Percentiles rank a stretch among this genome's conserved stretches.
Evolutionary conservation across 495 filamentous ascomycete species (phyloP).

Genomic region (Ascobolus immersus): DNA sequence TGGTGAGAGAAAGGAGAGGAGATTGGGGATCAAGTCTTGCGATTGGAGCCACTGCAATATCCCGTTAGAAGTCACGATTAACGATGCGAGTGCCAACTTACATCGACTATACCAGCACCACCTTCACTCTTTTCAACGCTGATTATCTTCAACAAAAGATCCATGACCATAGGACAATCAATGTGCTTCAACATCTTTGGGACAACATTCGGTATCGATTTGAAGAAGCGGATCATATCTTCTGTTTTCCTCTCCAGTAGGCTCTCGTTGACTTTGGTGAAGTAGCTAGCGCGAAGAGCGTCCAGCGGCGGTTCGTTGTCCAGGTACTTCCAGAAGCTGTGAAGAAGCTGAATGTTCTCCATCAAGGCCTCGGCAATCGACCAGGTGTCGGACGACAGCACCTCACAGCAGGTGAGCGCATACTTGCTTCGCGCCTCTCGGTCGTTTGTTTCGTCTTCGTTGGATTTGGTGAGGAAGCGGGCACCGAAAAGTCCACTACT

Average conservation of each 20-base stretch:
- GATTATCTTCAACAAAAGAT: conserved; percentile 88
- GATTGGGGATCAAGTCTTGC: conserved; percentile 63
- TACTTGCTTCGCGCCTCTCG: conserved; percentile 73
- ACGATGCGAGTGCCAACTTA: conserved; percentile 21
- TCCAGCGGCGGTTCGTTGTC: conserved; percentile 58
- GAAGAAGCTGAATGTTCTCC: conserved; percentile 49
- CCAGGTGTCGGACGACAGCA: conserved; percentile 89
- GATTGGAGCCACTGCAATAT: conserved; percentile 62
- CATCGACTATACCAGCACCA: conserved; percentile 82
- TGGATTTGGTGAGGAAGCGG: conserved; percentile 17
- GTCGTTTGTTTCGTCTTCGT: conserved; percentile 39
- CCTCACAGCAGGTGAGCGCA: conserved; percentile 73
- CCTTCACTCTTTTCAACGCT: conserved; percentile 82
- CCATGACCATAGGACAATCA: conserved; percentile 97
- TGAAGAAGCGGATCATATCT: conserved; percentile 78
- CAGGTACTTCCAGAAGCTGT: conserved; percentile 76
- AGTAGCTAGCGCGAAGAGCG: conserved; percentile 81
- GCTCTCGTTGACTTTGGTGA: conserved; percentile 94
- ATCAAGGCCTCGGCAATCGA: conserved; percentile 80
- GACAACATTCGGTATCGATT: conserved; percentile 54
- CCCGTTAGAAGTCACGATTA: conserved; percentile 1
- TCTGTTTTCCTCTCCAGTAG: conserved; percentile 92
- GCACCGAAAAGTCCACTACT: conserved; percentile 24
- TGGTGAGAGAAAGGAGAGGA: conserved; percentile 66
- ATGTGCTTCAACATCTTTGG: conserved; percentile 75